Percentiles rank a stretch among this genome's conserved stretches.
Evolutionary conservation across 2,329 filamentous ascomycete species (phyloP).

Genomic region (Gyromitra esculenta): DNA sequence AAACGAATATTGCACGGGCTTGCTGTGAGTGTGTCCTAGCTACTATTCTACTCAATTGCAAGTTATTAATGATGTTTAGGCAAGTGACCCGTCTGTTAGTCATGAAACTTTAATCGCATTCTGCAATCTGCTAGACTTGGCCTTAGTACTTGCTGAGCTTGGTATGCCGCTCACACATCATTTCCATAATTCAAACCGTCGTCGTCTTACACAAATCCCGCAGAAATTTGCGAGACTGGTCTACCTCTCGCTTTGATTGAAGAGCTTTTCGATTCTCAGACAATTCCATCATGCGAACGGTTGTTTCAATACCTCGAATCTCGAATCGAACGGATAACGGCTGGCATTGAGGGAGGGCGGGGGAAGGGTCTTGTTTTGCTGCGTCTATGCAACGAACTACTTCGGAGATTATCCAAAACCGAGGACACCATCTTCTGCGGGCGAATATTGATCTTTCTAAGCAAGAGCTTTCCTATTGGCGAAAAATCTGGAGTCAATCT

Average conservation of each 20-base stretch:
- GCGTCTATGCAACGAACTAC: conserved; percentile 92
- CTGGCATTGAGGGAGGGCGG: conserved; percentile 64
- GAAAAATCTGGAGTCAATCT: conserved; percentile 98
- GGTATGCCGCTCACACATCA: conserved; percentile 66
- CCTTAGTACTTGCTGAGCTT: conserved; percentile 86
- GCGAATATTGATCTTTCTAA: conserved; percentile 97
- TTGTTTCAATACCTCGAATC: conserved; percentile 97
- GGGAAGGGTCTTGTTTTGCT: conserved; percentile 86
- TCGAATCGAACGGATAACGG: conserved; percentile 84
- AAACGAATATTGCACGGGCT: conserved; percentile 81
- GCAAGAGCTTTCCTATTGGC: conserved; percentile 94
- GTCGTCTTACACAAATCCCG: conserved; percentile 50
- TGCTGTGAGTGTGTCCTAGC: conserved; percentile 71
- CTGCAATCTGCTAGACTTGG: conserved; percentile 92
- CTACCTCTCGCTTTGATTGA: conserved; percentile 91
- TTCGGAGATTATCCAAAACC: conserved; percentile 91
- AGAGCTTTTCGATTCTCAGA: conserved; percentile 94
- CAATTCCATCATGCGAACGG: conserved; percentile 86
- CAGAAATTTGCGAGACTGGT: conserved; percentile 74
- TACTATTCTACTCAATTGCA: conserved; percentile 42
- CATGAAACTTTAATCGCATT: conserved; percentile 73
- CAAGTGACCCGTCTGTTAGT: conserved; percentile 71
- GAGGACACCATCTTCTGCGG: conserved; percentile 98
- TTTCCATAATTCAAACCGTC: conserved; percentile 14
- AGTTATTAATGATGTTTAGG: conserved; percentile 59